Percentiles rank a stretch among this genome's conserved stretches.
Conservation (phyloP, 345 rosid species). For the Odontarrhena argentea region DNA sequence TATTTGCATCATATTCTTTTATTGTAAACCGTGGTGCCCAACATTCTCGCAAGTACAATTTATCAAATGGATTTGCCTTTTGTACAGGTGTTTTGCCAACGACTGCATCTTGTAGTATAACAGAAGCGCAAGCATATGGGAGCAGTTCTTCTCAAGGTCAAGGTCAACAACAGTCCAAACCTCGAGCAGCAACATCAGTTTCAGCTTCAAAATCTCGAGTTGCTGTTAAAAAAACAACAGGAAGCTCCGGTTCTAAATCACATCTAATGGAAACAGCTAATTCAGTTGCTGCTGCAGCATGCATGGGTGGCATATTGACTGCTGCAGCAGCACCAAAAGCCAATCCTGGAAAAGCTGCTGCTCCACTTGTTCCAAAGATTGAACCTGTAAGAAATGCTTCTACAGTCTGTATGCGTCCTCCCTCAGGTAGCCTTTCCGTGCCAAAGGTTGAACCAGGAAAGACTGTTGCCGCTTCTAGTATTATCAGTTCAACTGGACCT, state of each 20-base stretch:
- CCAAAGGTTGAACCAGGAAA: conserved; percentile 39
- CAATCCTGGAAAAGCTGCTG: conserved; percentile 59
- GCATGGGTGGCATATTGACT: conserved; percentile 56
- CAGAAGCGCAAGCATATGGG: conserved; percentile 41
- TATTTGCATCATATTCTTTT: no score
- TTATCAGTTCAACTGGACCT: conserved; percentile 36
- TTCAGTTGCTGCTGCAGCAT: conserved; percentile 77
- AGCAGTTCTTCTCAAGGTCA: conserved; percentile 39
- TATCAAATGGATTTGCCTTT: conserved; percentile 5
- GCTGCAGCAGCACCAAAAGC: conserved; percentile 61
- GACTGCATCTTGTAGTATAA: conserved; percentile 34
- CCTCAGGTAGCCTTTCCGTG: conserved; percentile 20
- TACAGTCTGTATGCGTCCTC: conserved; percentile 4
- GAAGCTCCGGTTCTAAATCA: conserved; percentile 48
- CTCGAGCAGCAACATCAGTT: conserved; percentile 40
- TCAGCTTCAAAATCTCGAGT: conserved; percentile 49
- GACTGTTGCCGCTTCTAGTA: conserved; percentile 18
- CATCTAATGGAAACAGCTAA: conserved; percentile 67
- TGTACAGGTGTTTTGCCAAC: conserved; percentile 36
- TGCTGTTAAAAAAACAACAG: conserved; percentile 37
- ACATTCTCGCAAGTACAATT: no score
- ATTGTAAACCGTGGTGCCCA: no score
- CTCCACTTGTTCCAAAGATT: conserved; percentile 43
- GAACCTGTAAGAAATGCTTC: conserved; percentile 27
- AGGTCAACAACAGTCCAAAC: conserved; percentile 50